A percentile compares a stretch with the other conserved stretches of the same genome.
These are phyloP conservation scores for Geranium rotundifolium DNA, from an alignment of 345 rosid genomes.

Conservation along the genomic window DNA sequence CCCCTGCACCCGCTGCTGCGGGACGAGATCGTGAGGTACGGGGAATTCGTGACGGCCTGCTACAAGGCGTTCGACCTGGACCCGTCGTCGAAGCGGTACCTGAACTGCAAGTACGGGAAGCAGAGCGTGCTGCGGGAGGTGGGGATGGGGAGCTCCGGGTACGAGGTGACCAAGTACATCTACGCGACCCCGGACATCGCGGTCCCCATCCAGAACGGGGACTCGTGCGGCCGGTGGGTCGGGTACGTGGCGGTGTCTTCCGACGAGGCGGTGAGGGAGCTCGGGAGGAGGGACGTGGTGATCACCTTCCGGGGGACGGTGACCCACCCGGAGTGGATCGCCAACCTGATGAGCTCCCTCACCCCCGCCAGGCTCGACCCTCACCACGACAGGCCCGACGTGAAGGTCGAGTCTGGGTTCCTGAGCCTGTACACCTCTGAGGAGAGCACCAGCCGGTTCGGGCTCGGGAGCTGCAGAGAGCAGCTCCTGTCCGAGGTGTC, in stretches of 20 bases:
- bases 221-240: conserved; percentile 12
- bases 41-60: conserved; percentile 14
- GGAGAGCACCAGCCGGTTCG: conserved; percentile 21
- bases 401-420: conserved; percentile 9
- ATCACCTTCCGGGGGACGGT: conserved; percentile 14
- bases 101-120: conserved; percentile 8
- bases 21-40: conserved; percentile 11
- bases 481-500: conserved; percentile 78
- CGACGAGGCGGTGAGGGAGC: conserved; percentile 4
- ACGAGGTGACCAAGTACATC: conserved; percentile 12
- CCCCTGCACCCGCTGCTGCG: conserved; percentile 11
- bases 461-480: conserved; percentile 65
- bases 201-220: conserved; percentile 1
- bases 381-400: conserved; percentile 1
- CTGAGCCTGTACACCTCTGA: conserved; percentile 12
- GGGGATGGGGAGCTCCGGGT: conserved; percentile 6
- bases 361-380: conserved; percentile 2
- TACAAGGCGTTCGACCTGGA: conserved; percentile 9
- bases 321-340: conserved; percentile 15
- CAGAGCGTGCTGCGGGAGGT: conserved; percentile 1
- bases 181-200: conserved; percentile 6
- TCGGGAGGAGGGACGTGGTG: conserved; percentile 18
- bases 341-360: conserved; percentile 8
- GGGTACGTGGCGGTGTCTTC: conserved; percentile 14
- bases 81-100: conserved; percentile 9